Evolutionary conservation across 305 asterid species (phyloP), one percentile per base, ranked within the genome.

Genomic region (Fraxinus nigra): DNA sequence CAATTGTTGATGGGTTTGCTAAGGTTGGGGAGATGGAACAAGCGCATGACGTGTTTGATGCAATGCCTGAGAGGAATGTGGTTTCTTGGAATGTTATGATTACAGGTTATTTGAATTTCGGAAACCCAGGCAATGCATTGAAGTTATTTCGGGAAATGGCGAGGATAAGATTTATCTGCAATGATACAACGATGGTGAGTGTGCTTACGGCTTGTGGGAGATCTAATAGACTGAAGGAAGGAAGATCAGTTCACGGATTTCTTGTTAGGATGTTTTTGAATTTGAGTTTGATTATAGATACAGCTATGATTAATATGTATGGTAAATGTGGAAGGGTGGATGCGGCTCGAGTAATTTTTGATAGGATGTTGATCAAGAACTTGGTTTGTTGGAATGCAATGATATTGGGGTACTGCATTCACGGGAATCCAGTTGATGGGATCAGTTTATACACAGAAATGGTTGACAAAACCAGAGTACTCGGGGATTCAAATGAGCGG

Each of bases 1-100:
- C 65, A 6, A 5, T 54, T 54, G 65, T n/a, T 1, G 65, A 54
- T 54, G 65, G 65, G 24, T 54, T n/a, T 5, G 65, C 65, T 54
- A 54, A 54, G 65, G 65, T n/a, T 54, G 65, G 65, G 26, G 65
- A 54, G 65, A 54, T 54, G 65, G 65, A 24, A n/a, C 26, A n/a
- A 54, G 65, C 65, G 10, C 65, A 54, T 54, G 26, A 54, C 65
- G 26, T n/a, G 26, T 54, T 54, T 54, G 65, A 54, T 54, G 65
- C 26, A 54, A 54, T 54, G 65, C 65, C 65, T n/a, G 26, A 54
- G 10, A 54, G 65, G 65, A 54, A 54, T 54, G 65, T 54, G 93
- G 96, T 83, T 86, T 95, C 82, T 94, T 93, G 63, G 94, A 95
- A 88, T 94, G 97, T 54, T n/a, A 54, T 54, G 65, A 54, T 54